A percentile compares a stretch with the other conserved stretches of the same genome.
These are phyloP conservation scores for Astrothelium subdiscretum DNA, from an alignment of 495 filamentous ascomycete genomes.

Conservation along the genomic window DNA sequence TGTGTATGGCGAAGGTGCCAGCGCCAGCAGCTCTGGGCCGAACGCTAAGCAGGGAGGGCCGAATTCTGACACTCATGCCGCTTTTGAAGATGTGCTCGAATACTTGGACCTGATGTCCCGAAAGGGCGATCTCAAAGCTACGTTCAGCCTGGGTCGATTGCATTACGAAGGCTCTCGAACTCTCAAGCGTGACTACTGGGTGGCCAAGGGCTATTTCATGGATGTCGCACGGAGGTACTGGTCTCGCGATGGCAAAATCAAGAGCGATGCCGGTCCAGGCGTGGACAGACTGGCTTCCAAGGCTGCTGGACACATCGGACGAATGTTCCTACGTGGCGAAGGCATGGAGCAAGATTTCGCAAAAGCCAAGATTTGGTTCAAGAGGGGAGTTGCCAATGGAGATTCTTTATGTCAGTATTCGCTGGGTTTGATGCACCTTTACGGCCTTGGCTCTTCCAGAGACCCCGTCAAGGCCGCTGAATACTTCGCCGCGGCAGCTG, in stretches of 20 bases:
- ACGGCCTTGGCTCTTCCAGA: conserved; percentile 68
- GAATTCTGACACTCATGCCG: conserved; percentile 63
- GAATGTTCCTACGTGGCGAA: conserved; percentile 90
- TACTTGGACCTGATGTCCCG: conserved; percentile 88
- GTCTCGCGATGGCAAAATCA: conserved; percentile 59
- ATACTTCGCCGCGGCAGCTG: conserved; percentile 71
- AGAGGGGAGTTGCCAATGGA: conserved; percentile 62
- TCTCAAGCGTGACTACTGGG: conserved; percentile 57
- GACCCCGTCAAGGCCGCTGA: conserved; percentile 64
- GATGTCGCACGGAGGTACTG: conserved; percentile 77
- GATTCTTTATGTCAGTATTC: conserved; percentile 81
- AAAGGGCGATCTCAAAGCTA: conserved; percentile 87
- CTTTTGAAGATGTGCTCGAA: conserved; percentile 86
- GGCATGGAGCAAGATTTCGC: conserved; percentile 70
- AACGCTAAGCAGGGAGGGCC: conserved; percentile 61
- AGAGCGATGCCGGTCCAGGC: conserved; percentile 36
- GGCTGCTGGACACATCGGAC: conserved; percentile 79
- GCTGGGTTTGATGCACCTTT: conserved; percentile 73
- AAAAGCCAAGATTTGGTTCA: conserved; percentile 76
- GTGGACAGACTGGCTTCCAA: conserved; percentile 79
- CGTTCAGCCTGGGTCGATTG: conserved; percentile 75
- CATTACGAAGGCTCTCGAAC: conserved; percentile 81
- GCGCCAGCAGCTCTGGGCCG: conserved; percentile 78
- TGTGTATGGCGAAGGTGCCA: conserved; percentile 90
- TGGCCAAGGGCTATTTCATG: conserved; percentile 74